A percentile compares a stretch with the other conserved stretches of the same genome.
Conservation (phyloP, 352 stramenopile species). For the Phytophthora fragariaefolia region DNA sequence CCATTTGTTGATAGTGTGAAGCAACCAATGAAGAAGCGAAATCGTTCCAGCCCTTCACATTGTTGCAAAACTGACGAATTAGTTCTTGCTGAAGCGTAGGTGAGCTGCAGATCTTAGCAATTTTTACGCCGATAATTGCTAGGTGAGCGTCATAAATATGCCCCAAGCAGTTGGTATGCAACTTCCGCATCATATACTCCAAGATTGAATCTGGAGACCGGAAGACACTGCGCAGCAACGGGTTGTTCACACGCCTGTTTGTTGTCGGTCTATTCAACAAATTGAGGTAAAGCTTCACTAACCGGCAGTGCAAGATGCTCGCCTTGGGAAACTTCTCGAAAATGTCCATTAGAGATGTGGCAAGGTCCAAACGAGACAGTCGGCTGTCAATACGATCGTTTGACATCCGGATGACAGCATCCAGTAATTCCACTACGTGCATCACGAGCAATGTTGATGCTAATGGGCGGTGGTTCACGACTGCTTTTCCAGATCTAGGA, state of each 20-base stretch:
- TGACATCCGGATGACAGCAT: conserved; percentile 65
- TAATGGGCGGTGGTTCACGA: conserved; percentile 70
- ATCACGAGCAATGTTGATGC: conserved; percentile 68
- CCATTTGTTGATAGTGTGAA: conserved; percentile 80
- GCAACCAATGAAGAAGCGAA: conserved; percentile 72
- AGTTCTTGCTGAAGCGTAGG: conserved; percentile 78
- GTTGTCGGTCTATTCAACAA: conserved; percentile 68
- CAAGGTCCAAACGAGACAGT: conserved; percentile 60
- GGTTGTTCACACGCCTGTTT: conserved; percentile 77
- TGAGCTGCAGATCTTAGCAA: conserved; percentile 81
- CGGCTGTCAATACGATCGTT: conserved; percentile 65
- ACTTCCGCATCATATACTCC: conserved; percentile 72
- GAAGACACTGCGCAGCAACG: conserved; percentile 74
- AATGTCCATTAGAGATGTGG: conserved; percentile 67
- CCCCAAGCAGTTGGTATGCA: conserved; percentile 51
- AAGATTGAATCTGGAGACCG: conserved; percentile 70
- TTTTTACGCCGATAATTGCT: conserved; percentile 79
- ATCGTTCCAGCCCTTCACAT: conserved; percentile 64
- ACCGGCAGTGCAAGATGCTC: conserved; percentile 74
- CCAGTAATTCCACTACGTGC: conserved; percentile 71
- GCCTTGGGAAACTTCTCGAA: conserved; percentile 78
- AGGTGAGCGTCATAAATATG: conserved; percentile 78
- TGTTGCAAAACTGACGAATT: conserved; percentile 77
- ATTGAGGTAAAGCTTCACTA: conserved; percentile 76
- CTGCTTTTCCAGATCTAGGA: conserved; percentile 51